Evolutionary conservation across 805 yeast species (phyloP).

Genomic region (Blastobotrys attinorum): DNA sequence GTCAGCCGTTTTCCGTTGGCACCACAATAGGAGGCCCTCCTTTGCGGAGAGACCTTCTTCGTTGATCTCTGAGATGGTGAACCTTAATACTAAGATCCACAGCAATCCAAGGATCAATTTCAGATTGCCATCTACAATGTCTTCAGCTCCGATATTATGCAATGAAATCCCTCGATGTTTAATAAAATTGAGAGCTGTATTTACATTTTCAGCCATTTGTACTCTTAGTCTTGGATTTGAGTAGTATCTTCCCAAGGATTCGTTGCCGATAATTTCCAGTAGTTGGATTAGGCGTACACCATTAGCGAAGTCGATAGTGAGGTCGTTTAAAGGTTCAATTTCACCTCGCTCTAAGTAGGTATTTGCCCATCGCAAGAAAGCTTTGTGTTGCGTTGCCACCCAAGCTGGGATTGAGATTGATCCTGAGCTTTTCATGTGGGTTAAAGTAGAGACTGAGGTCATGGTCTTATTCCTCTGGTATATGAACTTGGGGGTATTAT

Average conservation of each 20-base stretch:
- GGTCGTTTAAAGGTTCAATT: conserved; percentile 20
- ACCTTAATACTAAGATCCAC: conserved; percentile 47
- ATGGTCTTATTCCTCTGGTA: too few species aligned
- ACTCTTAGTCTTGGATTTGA: conserved; percentile 28
- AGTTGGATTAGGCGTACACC: conserved; percentile 32
- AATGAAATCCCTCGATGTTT: conserved; percentile 30
- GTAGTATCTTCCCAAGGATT: conserved; percentile 29
- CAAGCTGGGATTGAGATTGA: conserved; percentile 27
- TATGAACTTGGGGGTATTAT: too few species aligned
- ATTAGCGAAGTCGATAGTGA: conserved; percentile 25
- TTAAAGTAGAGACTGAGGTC: neutral
- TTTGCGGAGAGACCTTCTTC: conserved; percentile 35
- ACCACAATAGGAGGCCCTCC: conserved; percentile 45
- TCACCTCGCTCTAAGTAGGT: conserved; percentile 25
- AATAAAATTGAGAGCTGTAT: conserved; percentile 31
- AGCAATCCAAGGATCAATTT: conserved; percentile 85
- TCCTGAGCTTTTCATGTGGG: neutral
- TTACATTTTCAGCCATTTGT: conserved; percentile 33
- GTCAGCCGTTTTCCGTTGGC: conserved; percentile 38
- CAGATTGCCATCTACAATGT: conserved; percentile 88
- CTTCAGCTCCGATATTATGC: conserved; percentile 53
- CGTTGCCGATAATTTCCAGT: conserved; percentile 31
- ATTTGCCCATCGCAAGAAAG: conserved; percentile 34
- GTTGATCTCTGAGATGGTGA: conserved; percentile 32
- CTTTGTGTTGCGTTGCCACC: conserved; percentile 34